Evolutionary conservation across 192 early-diverging fungal genomes (phyloP), one percentile per base, ranked within the genome.

Genomic region (Coemansia sp.): DNA sequence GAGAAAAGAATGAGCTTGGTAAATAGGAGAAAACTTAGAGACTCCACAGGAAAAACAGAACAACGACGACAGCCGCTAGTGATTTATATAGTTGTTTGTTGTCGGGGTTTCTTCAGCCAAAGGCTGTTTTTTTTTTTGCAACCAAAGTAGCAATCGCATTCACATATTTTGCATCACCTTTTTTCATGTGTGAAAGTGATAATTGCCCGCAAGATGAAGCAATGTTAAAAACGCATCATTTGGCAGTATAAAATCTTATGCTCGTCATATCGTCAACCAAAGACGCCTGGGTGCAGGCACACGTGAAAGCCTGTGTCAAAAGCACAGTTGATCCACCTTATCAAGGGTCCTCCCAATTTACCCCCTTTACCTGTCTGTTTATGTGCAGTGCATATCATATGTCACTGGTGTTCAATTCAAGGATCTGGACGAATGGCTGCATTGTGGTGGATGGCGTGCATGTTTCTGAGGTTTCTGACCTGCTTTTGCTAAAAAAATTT

Each of bases 231-330:
- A 37, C 62, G 16, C 39, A 15, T 45, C 29, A 59, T 20, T 18
- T 28, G 61, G 25, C 46, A 62, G 31, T 20, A 29, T n/a, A n/a
- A n/a, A n/a, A n/a, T n/a, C n/a, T n/a, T n/a, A n/a, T n/a, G 1
- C 13, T 16, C 3, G 40, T 18, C 15, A 4, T 43, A 5, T 13
- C 12, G 13, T 13, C 40, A 43, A 4, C 15, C 40, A 43, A 18
- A 43, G 12, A 43, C 0, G 40, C 13, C 12, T 10, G 7, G 49
- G 53, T 63, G 62, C 64, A 66, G n/a, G 37, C 43, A 25, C 64
- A 66, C 45, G 64, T 66, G 64, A 66, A 66, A 57, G 64, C 63
- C 53, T 26, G 52, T 10, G 52, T 26, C 52, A 29, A 53, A 13
- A 29, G 26, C 18, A 49, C 20, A 26, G 26, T 37, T 37, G n/a